Evolutionary conservation across 2,329 filamentous ascomycete species (phyloP).

Genomic region (Alternaria sp.): DNA sequence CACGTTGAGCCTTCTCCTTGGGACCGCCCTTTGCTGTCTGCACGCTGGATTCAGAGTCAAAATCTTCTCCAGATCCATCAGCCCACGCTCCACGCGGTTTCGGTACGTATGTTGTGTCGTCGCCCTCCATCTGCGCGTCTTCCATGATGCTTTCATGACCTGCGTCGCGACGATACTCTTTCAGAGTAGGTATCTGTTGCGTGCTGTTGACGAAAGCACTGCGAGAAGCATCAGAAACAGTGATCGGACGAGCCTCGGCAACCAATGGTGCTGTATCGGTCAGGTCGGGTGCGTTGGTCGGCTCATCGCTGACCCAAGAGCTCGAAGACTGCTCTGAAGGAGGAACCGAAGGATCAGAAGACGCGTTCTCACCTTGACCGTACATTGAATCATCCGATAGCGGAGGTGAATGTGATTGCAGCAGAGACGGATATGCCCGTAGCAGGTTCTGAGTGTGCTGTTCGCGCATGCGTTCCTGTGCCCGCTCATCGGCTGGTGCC

Average conservation of each 20-base stretch:
- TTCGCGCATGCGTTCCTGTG: slow-evolving; percentile 45
- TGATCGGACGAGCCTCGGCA: slow-evolving; percentile 16
- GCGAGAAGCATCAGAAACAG: slow-evolving; percentile 44
- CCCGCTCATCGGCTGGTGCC: slow-evolving; percentile 40
- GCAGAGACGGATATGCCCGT: slow-evolving; percentile 16
- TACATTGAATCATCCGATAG: slow-evolving; percentile 30
- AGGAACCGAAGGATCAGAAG: slow-evolving; percentile 26
- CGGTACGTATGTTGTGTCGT: slow-evolving; percentile 14
- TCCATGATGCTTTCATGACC: slow-evolving; percentile 20
- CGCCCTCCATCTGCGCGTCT: slow-evolving; percentile 38
- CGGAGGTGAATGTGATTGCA: slow-evolving; percentile 32
- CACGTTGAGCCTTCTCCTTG: slow-evolving; percentile 20
- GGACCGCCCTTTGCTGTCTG: slow-evolving; percentile 33
- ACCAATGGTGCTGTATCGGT: slow-evolving; percentile 17
- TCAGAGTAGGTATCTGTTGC: slow-evolving; percentile 49
- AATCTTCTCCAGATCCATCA: slow-evolving; percentile 52
- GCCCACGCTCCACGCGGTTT: slow-evolving; percentile 37
- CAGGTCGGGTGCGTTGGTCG: slow-evolving; percentile 24
- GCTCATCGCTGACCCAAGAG: slow-evolving; percentile 30
- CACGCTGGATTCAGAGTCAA: slow-evolving; percentile 32
- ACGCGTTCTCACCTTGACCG: slow-evolving; percentile 19
- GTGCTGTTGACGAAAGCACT: slow-evolving; percentile 56
- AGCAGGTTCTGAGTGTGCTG: slow-evolving; percentile 51
- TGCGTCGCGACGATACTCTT: slow-evolving; percentile 24
- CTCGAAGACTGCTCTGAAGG: slow-evolving; percentile 28